Evolutionary conservation across 345 rosid species (phyloP).

Genomic region (Brassica cretica): DNA sequence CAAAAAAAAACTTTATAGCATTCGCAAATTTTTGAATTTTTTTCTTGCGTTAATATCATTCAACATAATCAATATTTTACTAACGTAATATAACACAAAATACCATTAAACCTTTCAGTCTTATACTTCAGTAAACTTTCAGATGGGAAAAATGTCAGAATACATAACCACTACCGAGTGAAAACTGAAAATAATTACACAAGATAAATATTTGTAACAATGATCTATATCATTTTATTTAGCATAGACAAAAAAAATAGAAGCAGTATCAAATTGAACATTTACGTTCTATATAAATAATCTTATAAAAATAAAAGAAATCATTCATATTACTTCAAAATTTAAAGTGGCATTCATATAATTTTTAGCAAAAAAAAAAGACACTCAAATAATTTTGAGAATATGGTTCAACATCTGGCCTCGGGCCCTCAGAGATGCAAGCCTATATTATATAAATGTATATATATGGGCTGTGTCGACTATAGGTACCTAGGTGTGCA

Average conservation of each 20-base stretch:
- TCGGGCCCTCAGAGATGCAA: not conserved
- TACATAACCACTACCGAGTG: not conserved
- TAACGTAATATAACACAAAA: no score
- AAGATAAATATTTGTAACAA: not conserved
- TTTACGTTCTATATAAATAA: not conserved
- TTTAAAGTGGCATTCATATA: not conserved
- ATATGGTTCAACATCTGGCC: not conserved
- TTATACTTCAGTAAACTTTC: not conserved
- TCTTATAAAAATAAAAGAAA: not conserved
- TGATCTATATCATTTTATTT: not conserved
- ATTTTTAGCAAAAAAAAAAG: no score
- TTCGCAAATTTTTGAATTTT: not conserved
- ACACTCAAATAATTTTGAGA: not conserved
- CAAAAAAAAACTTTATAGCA: no score
- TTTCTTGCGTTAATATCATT: not conserved
- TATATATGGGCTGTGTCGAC: not conserved
- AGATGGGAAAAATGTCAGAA: not conserved
- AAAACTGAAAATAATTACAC: not conserved
- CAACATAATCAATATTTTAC: not conserved
- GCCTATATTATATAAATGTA: not conserved
- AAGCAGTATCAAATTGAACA: not conserved
- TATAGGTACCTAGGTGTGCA: not conserved
- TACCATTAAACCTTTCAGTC: no score
- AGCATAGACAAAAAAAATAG: not conserved
- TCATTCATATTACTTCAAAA: not conserved